Percentiles rank a stretch among this genome's conserved stretches.
These are phyloP conservation scores for Apiospora kogelbergensis DNA, from an alignment of 2,329 filamentous ascomycete species.

Conservation along the genomic window DNA sequence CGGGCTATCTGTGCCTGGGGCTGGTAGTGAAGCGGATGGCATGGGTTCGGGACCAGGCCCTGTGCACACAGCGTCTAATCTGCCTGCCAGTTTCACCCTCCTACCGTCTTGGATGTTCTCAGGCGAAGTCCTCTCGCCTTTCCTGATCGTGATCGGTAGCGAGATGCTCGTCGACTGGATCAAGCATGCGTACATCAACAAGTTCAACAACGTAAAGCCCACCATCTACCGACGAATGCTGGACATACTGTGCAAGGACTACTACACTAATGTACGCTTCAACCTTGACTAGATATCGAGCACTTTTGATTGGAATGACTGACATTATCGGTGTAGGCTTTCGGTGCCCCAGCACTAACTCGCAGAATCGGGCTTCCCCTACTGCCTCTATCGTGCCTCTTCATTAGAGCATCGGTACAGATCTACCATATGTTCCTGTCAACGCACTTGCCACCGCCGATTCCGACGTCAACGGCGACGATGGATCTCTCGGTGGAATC, in stretches of 20 bases:
- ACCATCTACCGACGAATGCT: constrained; percentile 85
- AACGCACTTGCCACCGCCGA: constrained; percentile 75
- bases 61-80: constrained; percentile 68
- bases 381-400: constrained; percentile 89
- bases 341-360: constrained; percentile 85
- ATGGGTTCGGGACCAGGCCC: constrained; percentile 56
- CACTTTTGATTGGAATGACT: background rate
- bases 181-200: constrained; percentile 96
- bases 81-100: constrained; percentile 88
- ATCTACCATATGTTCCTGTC: constrained; percentile 98
- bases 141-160: constrained; percentile 89
- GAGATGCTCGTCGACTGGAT: constrained; percentile 97
- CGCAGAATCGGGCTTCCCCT: constrained; percentile 87
- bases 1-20: constrained; percentile 66
- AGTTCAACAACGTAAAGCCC: constrained; percentile 97
- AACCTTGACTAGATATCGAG: background rate
- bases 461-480: constrained; percentile 59
- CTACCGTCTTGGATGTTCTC: constrained; percentile 76
- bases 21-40: constrained; percentile 47
- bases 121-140: constrained; percentile 87
- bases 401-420: constrained; percentile 91
- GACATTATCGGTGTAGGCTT: constrained; percentile 58
- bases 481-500: constrained; percentile 66
- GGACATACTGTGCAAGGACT: constrained; percentile 94
- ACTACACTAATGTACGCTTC: constrained; percentile 80